Evolutionary conservation across 371 early-diverging fungal species (phyloP).

Genomic region (Amoeboaphelidium protococcarum): DNA sequence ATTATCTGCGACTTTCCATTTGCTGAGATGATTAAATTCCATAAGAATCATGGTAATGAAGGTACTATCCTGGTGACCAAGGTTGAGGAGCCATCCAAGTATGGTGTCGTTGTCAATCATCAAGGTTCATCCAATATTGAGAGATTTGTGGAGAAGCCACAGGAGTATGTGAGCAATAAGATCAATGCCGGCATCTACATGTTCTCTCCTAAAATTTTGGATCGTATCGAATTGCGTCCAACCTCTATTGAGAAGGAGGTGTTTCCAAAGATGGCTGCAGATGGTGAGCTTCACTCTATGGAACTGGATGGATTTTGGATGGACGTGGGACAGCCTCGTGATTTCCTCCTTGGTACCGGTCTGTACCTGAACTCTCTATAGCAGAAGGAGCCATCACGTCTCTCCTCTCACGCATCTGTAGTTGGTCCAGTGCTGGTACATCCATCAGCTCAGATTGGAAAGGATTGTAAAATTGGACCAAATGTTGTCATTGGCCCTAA

Average conservation of each 20-base stretch:
- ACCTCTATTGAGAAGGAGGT: conserved; percentile 95
- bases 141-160: conserved; percentile 95
- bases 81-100: conserved; percentile 94
- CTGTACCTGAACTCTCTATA: conserved; percentile 59
- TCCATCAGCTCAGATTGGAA: conserved; percentile 69
- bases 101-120: conserved; percentile 80
- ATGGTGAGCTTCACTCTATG: conserved; percentile 57
- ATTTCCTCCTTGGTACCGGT: conserved; percentile 84
- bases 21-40: conserved; percentile 37
- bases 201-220: conserved; percentile 65
- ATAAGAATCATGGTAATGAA: conserved; percentile 56
- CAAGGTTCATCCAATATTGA: conserved; percentile 39
- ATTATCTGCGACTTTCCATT: conserved; percentile 97
- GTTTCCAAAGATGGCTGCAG: conserved; percentile 78
- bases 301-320: conserved; percentile 96
- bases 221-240: conserved; percentile 70
- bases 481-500: conserved; percentile 81
- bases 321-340: conserved; percentile 98
- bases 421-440: conserved; percentile 64
- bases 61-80: conserved; percentile 87
- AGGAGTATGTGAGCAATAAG: conserved; percentile 69
- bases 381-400: conserved; percentile 30
- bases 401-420: conserved; percentile 9
- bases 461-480: conserved; percentile 79
- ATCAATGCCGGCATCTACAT: conserved; percentile 99